Evolutionary conservation across 2,329 filamentous ascomycete genomes (phyloP).

Genomic region (Macroventuria anomochaeta): DNA sequence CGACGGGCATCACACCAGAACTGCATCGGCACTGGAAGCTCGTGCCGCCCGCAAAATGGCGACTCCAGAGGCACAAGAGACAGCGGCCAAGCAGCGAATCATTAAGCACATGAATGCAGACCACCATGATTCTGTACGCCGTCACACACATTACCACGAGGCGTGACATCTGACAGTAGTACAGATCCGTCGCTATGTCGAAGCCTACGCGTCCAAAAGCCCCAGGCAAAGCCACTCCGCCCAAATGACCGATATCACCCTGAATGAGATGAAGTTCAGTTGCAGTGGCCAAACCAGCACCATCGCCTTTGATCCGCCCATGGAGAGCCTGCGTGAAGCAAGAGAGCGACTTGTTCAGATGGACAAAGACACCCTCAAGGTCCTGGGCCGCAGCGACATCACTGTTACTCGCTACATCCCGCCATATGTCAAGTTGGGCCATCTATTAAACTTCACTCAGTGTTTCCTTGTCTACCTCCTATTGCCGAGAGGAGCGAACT

Average conservation of each 20-base stretch:
- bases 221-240: slow-evolving; percentile 63
- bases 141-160: background rate
- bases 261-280: slow-evolving; percentile 66
- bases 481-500: slow-evolving; percentile 39
- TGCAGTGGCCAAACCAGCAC: slow-evolving; percentile 57
- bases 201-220: slow-evolving; percentile 69
- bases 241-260: slow-evolving; percentile 68
- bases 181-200: slow-evolving; percentile 74
- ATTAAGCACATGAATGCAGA: slow-evolving; percentile 87
- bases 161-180: background rate
- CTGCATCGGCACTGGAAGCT: slow-evolving; percentile 2
- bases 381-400: slow-evolving; percentile 66
- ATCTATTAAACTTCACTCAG: slow-evolving; percentile 61
- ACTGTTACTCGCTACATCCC: slow-evolving; percentile 60
- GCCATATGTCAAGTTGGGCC: slow-evolving; percentile 54
- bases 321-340: slow-evolving; percentile 71
- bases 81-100: slow-evolving; percentile 65
- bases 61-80: slow-evolving; percentile 50
- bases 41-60: slow-evolving; percentile 29
- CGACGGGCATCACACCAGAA: slow-evolving; percentile 2
- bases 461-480: slow-evolving; percentile 42
- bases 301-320: slow-evolving; percentile 72
- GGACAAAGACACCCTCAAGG: slow-evolving; percentile 65
- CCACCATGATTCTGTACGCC: slow-evolving; percentile 69
- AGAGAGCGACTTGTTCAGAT: slow-evolving; percentile 76